A percentile compares a stretch with the other conserved stretches of the same genome.
Evolutionary conservation across 768 basidiomycete genomes (phyloP).

Genomic region (Boletus coccyginus): DNA sequence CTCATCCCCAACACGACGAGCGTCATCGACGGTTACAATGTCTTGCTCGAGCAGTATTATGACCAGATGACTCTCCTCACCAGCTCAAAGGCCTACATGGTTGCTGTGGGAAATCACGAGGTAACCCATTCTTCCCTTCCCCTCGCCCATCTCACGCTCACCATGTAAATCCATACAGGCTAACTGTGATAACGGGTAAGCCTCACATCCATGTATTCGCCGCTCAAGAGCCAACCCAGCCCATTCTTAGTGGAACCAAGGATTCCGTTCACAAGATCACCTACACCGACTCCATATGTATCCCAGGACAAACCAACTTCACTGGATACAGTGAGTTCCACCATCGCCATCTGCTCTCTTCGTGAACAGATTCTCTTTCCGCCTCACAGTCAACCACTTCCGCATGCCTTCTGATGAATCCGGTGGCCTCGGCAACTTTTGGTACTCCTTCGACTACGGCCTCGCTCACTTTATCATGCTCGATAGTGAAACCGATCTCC

Average conservation of each 20-base stretch:
- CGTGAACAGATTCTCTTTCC: neutral
- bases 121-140: neutral
- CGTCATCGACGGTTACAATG: slow-evolving; percentile 23
- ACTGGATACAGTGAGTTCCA: slow-evolving; percentile 27
- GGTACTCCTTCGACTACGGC: slow-evolving; percentile 32
- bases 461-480: slow-evolving; percentile 28
- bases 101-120: slow-evolving; percentile 27
- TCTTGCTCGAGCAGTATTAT: slow-evolving; percentile 25
- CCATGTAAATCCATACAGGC: slow-evolving; percentile 7
- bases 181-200: slow-evolving; percentile 30
- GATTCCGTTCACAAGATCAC: slow-evolving; percentile 24
- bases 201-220: neutral
- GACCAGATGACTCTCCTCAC: slow-evolving; percentile 28
- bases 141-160: neutral
- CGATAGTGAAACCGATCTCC: slow-evolving; percentile 27
- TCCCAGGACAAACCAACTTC: slow-evolving; percentile 26
- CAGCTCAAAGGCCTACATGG: slow-evolving; percentile 26
- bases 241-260: slow-evolving; percentile 18
- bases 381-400: slow-evolving; percentile 25
- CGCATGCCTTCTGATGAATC: slow-evolving; percentile 27
- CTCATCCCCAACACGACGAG: slow-evolving; percentile 26
- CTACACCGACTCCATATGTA: slow-evolving; percentile 26
- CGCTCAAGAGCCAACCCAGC: neutral
- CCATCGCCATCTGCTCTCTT: neutral
- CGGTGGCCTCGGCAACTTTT: slow-evolving; percentile 27